phyloP scores from a whole-genome alignment of 2,329 filamentous ascomycete genomes.

The Fusarium sp. region DNA sequence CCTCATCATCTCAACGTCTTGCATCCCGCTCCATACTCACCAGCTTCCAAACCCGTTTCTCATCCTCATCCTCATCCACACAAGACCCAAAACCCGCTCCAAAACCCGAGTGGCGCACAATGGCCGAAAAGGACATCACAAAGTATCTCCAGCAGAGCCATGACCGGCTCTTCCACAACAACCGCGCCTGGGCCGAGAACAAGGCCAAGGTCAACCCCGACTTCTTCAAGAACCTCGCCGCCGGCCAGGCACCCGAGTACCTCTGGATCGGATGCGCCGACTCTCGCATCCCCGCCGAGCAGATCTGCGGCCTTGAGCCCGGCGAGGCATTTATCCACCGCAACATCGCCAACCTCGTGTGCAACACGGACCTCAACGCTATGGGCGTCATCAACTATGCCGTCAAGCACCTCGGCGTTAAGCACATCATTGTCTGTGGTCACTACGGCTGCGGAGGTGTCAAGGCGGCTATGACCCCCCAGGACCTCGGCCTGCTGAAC shows the following conservation, averaged over 20 bases:
- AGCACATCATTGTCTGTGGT: conserved; percentile 82
- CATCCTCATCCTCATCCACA: not conserved
- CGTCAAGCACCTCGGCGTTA: conserved; percentile 80
- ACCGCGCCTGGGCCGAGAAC: conserved; percentile 70
- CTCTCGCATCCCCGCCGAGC: conserved; percentile 90
- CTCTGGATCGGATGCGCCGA: conserved; percentile 94
- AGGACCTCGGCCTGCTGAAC: conserved; percentile 76
- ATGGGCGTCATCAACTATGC: conserved; percentile 89
- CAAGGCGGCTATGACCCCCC: conserved; percentile 76
- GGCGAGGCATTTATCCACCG: conserved; percentile 94
- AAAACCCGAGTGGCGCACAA: conserved; percentile 38
- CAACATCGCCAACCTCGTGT: conserved; percentile 91
- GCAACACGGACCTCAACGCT: conserved; percentile 80
- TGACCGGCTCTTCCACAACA: conserved; percentile 74
- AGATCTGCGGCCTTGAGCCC: conserved; percentile 82
- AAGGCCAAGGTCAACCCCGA: conserved; percentile 67
- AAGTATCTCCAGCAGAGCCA: conserved; percentile 70
- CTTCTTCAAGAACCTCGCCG: conserved; percentile 71
- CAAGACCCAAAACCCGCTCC: conserved; percentile 6
- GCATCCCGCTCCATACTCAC: not conserved
- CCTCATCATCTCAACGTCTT: not conserved
- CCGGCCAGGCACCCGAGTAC: conserved; percentile 75
- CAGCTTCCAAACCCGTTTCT: conserved; percentile 14
- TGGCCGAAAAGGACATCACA: conserved; percentile 55
- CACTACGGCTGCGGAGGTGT: conserved; percentile 83